Conservation (phyloP, 345 rosid species). For the Viola odorata region DNA sequence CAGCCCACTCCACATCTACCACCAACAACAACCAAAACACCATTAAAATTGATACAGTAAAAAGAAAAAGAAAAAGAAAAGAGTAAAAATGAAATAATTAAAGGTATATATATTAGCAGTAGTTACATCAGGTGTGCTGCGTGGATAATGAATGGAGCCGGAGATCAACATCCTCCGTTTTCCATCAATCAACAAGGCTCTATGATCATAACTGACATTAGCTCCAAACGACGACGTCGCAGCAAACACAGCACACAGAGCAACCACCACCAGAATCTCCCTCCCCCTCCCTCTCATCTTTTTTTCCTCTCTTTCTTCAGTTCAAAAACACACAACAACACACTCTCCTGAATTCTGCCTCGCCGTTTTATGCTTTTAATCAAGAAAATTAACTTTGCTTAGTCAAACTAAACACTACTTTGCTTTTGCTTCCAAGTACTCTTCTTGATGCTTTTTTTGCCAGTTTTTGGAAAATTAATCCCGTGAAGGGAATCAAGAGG, state of each 20-base stretch:
- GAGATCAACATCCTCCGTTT: constrained; percentile 67
- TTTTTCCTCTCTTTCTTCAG: constrained; percentile 3
- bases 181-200: constrained; percentile 74
- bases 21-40: neutral
- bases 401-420: no score
- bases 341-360: no score
- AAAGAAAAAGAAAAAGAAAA: neutral
- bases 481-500: neutral
- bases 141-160: constrained; percentile 96
- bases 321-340: no score
- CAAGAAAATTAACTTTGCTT: no score
- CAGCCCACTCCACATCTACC: constrained; percentile 95
- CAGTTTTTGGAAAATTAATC: no score
- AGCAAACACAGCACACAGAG: constrained; percentile 14
- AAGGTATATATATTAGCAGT: neutral
- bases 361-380: no score
- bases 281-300: constrained; percentile 14
- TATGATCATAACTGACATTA: constrained; percentile 73
- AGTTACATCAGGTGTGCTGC: constrained; percentile 79
- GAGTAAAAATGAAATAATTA: neutral
- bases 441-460: no score
- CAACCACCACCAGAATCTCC: constrained; percentile 14
- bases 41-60: neutral
- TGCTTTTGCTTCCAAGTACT: no score
- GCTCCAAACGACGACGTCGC: constrained; percentile 37